Base-by-base conservation (phyloP, 768 basidiomycete genomes). In the Polyporus arcularius region DNA sequence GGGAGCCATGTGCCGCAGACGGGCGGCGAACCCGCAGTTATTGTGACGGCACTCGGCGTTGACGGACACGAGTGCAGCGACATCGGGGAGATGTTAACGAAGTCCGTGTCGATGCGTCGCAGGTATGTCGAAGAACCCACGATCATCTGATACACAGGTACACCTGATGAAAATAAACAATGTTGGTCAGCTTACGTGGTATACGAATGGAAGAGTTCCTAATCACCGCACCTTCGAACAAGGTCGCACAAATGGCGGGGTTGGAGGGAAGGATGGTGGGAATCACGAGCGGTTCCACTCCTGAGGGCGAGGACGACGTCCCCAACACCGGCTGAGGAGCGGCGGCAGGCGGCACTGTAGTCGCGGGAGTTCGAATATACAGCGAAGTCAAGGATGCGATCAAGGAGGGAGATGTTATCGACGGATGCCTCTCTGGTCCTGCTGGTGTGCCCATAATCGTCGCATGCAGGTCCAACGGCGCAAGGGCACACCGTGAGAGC, bases 91-190 rank as follows among this genome's bases (percentile, higher is more conserved):
- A 90, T 78, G 70, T 91, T 88, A 67, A 91, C 88, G 65, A 88
- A 91, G 68, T 89, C 88, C 38, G 88, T 88, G 74, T 91, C 89
- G 56, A 90, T 85, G 64, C 90, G 85, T 66, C 90, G 85, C 63
- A 90, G 73, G 49, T 91, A 77, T 35, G 80, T 75, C 53, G 78
- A 77, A 8, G 79, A 72, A 42, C 82, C 85, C 10, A 90, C 78
- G 53, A 75, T 78, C 72, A 85, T 88, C 69, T 88, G 87, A 72
- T 90, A 91, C 52, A 91, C 88, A 41, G 87, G 82, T 57, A 91
- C 86, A 65, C 85, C 89, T 91, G 67, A 6, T 60, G 46, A 30
- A 1, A 52, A 39, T 32, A 4, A 30, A 26, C 32, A 56, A 21
- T 28, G n/a, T 61, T 49, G 26, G 54, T 68, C 40, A 62, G 70